Evolutionary conservation across 1,284 basidiomycete genomes (phyloP), one percentile per base, ranked within the genome.

Genomic region (Anthracocystis walkeri): DNA sequence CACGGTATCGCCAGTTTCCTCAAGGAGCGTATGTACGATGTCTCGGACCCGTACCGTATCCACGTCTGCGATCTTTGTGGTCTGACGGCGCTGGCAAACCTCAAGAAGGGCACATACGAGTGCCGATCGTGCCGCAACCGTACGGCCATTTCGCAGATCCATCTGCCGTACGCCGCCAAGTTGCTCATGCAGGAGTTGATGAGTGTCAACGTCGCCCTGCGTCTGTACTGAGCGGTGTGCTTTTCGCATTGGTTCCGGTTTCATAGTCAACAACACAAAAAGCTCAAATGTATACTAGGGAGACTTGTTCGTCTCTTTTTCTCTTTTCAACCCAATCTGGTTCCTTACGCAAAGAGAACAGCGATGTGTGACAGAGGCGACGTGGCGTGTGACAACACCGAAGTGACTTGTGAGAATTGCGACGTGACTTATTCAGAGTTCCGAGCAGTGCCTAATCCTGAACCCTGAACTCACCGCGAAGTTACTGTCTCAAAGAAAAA

Each of bases 1-100:
- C 97, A 99, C 88, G 97, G 97, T 86, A 95, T 98, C 77, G 96
- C 97, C 40, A 93, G 91, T 3, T 99, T 99, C 91, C 87, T 99
- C 86, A 80, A 85, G 80, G 86, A 81, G 76, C 73, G 83, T 46
- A 84, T 84, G 82, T 84, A 81, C 61, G 82, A 83, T 52, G 82
- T 77, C 3, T 78, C 75, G 50, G 83, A 84, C 53, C 81, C 83
- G 18, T 84, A 84, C 71, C 77, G 80, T 18, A 67, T 84, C 53
- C 82, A 84, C 62, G 77, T 84, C n/a, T 84, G 83, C 58, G 82
- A 84, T 57, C 60, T 79, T 23, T 84, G 83, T 60, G 83, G 83
- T 29, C 33, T 84, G 45, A 83, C 78, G 29, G 81, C 81, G 16
- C 65, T 84, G 54, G 82, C 83, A 12, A 84, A 85, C 59, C 69